Percentiles rank a stretch among this genome's conserved stretches.
Evolutionary conservation across 768 basidiomycete genomes (phyloP).

Genomic region (Serpula lacrymans): DNA sequence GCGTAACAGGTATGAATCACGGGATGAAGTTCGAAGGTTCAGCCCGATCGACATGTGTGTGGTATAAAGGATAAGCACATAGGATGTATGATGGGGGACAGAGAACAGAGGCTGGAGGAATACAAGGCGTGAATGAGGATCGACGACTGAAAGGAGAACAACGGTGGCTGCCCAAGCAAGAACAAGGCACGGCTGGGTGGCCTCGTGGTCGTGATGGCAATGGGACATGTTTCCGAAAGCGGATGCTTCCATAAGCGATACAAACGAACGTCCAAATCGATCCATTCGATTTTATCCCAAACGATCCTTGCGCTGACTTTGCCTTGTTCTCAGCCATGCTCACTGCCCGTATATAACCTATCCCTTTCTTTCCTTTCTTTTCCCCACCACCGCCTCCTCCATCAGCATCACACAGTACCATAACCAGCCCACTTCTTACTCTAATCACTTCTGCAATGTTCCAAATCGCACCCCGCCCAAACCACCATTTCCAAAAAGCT

Average conservation of each 20-base stretch:
- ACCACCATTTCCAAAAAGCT: slow-evolving; percentile 34
- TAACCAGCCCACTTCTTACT: background rate
- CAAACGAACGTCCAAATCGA: slow-evolving; percentile 34
- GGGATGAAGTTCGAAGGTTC: no score
- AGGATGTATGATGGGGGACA: no score
- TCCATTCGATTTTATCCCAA: slow-evolving; percentile 17
- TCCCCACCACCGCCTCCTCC: slow-evolving; percentile 16
- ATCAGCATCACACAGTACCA: slow-evolving; percentile 7
- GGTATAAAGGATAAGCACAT: no score
- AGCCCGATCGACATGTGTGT: no score
- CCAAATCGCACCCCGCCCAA: slow-evolving; percentile 31
- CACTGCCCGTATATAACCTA: slow-evolving; percentile 26
- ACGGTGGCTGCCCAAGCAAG: slow-evolving; percentile 20
- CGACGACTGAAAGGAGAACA: no score
- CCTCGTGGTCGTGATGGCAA: slow-evolving; percentile 27
- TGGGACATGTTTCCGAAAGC: slow-evolving; percentile 1
- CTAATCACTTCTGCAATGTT: slow-evolving; percentile 24
- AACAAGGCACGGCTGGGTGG: slow-evolving; percentile 19
- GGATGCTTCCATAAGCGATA: slow-evolving; percentile 26
- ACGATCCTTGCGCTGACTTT: slow-evolving; percentile 21
- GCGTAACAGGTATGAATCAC: no score
- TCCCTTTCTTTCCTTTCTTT: slow-evolving; percentile 8
- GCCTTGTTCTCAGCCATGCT: slow-evolving; percentile 30
- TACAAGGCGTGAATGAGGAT: no score
- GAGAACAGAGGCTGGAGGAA: no score